Percentiles rank a stretch among this genome's conserved stretches.
phyloP scores from a whole-genome alignment of 1,284 basidiomycete species.

The Melampsora americana region DNA sequence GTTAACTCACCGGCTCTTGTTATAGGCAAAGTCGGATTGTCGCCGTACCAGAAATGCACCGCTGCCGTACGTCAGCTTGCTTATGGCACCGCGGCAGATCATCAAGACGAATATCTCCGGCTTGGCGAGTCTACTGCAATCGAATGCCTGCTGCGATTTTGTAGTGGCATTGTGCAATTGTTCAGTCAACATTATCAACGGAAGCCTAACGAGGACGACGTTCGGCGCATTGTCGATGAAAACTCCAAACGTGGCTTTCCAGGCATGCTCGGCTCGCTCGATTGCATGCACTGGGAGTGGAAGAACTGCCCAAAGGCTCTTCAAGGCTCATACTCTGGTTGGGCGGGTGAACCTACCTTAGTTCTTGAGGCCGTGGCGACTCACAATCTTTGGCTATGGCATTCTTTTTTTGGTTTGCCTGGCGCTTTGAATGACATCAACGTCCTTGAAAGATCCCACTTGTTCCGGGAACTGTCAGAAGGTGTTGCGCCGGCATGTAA shows the following conservation, averaged over 20 bases:
- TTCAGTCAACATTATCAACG: too few relatives aligned
- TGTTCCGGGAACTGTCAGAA: background rate
- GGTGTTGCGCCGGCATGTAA: background rate
- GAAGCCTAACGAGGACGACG: background rate
- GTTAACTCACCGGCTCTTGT: too few relatives aligned
- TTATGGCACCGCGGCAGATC: too few relatives aligned
- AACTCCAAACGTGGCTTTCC: constrained; percentile 21
- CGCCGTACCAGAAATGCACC: too few relatives aligned
- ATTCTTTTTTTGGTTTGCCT: constrained; percentile 16
- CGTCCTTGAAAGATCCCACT: background rate
- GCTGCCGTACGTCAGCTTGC: too few relatives aligned
- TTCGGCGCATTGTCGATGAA: constrained; percentile 1
- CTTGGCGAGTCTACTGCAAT: too few relatives aligned
- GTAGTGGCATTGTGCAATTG: too few relatives aligned
- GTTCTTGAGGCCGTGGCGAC: constrained; percentile 16
- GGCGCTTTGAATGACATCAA: constrained; percentile 31
- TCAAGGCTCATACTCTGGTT: background rate
- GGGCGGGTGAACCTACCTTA: constrained; percentile 1
- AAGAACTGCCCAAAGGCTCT: constrained; percentile 5
- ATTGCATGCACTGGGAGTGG: too few relatives aligned
- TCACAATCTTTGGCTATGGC: constrained; percentile 25
- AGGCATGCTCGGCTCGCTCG: constrained; percentile 7
- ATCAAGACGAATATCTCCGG: too few relatives aligned
- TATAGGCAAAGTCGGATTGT: too few relatives aligned
- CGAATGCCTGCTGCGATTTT: too few relatives aligned